Conservation (phyloP, 2,329 filamentous ascomycete genomes). For the Arthrocladium fulminans region DNA sequence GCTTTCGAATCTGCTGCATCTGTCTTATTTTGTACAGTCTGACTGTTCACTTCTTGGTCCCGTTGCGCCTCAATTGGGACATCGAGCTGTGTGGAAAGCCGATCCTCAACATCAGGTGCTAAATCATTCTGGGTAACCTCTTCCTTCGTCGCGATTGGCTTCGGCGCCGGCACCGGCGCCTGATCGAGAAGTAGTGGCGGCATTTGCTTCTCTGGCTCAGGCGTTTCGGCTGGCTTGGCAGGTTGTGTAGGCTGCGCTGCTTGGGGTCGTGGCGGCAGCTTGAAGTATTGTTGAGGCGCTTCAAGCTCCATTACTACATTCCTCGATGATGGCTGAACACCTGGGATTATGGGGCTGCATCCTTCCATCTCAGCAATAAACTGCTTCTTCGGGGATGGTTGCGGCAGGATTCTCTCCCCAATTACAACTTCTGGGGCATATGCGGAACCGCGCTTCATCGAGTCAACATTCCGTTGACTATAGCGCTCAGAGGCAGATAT, state of each 20-base stretch:
- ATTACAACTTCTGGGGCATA: slow-evolving; percentile 3
- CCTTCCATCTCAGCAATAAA: slow-evolving; percentile 21
- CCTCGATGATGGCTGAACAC: background rate
- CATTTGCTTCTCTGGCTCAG: background rate
- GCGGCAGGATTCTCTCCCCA: background rate
- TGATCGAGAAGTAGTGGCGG: no score
- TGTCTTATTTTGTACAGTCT: background rate
- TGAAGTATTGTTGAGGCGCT: slow-evolving; percentile 17
- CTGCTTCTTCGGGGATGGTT: slow-evolving; percentile 10
- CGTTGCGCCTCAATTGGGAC: background rate
- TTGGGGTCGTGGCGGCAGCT: slow-evolving; percentile 7
- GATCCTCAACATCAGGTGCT: background rate
- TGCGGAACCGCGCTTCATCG: slow-evolving; percentile 1
- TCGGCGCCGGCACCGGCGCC: no score
- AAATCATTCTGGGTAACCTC: background rate
- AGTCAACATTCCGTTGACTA: background rate
- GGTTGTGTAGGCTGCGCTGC: background rate
- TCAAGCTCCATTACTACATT: slow-evolving; percentile 11
- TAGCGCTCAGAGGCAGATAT: slow-evolving; percentile 5
- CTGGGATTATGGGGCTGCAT: background rate
- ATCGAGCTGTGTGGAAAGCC: background rate
- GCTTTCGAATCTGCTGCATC: background rate
- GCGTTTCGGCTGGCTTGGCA: background rate
- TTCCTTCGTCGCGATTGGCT: background rate
- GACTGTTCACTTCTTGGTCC: background rate